Conservation (phyloP, 768 basidiomycete species). For the Hygrophoropsis aurantiaca region DNA sequence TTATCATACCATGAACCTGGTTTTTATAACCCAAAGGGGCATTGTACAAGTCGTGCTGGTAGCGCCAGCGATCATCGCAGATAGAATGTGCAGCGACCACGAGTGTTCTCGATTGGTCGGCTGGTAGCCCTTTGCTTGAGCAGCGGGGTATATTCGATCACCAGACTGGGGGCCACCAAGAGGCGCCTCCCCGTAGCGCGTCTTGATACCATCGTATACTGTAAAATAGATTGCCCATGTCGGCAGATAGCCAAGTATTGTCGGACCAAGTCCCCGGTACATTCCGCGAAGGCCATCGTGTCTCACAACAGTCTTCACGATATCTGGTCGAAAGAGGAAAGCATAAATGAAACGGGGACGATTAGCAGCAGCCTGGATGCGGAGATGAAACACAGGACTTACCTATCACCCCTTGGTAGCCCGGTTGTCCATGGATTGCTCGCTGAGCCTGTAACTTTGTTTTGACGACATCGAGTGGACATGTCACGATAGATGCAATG, state of each 20-base stretch:
- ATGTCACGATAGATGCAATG: slow-evolving; percentile 89
- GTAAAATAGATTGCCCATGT: slow-evolving; percentile 99
- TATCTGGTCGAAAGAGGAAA: slow-evolving; percentile 41
- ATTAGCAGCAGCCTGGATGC: slow-evolving; percentile 18
- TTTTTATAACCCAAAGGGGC: slow-evolving; percentile 99
- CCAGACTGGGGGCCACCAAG: slow-evolving; percentile 34
- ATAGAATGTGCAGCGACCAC: slow-evolving; percentile 86
- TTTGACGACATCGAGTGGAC: slow-evolving; percentile 97
- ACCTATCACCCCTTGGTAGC: slow-evolving; percentile 80
- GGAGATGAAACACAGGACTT: slow-evolving; percentile 24
- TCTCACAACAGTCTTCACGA: slow-evolving; percentile 52
- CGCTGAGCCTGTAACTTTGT: slow-evolving; percentile 96
- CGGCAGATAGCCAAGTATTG: slow-evolving; percentile 93
- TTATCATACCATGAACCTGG: slow-evolving; percentile 87
- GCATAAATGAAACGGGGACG: slow-evolving; percentile 14
- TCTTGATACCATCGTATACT: slow-evolving; percentile 96
- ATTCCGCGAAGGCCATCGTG: slow-evolving; percentile 83
- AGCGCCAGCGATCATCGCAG: slow-evolving; percentile 95
- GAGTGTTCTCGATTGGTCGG: slow-evolving; percentile 78
- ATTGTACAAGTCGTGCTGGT: slow-evolving; percentile 92
- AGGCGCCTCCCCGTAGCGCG: slow-evolving; percentile 68
- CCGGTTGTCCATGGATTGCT: slow-evolving; percentile 61
- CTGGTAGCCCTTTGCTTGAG: slow-evolving; percentile 84
- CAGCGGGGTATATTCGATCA: slow-evolving; percentile 72
- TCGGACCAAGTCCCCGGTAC: slow-evolving; percentile 97